Evolutionary conservation across 768 basidiomycete species (phyloP).

Genomic region (Mycena rebaudengoi): DNA sequence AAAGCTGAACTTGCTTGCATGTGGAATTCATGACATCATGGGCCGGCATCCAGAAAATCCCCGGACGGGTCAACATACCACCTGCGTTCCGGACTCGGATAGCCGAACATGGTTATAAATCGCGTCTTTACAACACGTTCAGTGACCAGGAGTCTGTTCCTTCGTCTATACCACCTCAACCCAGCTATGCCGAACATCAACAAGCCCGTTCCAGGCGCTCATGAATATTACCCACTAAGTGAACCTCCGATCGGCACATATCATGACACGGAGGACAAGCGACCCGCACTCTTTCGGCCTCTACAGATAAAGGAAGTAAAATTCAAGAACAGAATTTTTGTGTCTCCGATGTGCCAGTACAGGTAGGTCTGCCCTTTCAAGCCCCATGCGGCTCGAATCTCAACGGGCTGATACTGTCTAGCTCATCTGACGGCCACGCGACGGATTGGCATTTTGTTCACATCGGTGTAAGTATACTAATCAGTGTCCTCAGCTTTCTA

Average conservation of each 20-base stretch:
- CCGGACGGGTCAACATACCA: too few species aligned
- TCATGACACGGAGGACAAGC: conserved; percentile 53
- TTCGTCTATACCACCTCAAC: too few species aligned
- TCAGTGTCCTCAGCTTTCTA: background rate
- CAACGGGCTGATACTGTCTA: background rate
- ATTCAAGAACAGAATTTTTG: conserved; percentile 82
- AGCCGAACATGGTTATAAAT: too few species aligned
- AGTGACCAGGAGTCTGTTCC: too few species aligned
- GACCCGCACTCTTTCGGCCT: conserved; percentile 72
- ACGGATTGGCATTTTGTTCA: conserved; percentile 90
- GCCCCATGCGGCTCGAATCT: too few species aligned
- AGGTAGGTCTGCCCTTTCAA: conserved; percentile 48
- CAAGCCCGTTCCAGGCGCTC: conserved; percentile 54
- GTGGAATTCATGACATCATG: background rate
- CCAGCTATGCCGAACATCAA: conserved; percentile 46
- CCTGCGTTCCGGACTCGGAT: too few species aligned
- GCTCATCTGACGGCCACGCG: conserved; percentile 61
- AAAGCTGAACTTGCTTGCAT: background rate
- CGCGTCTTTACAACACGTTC: too few species aligned
- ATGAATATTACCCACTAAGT: conserved; percentile 68
- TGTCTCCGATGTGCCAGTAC: conserved; percentile 87
- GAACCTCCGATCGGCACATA: conserved; percentile 61
- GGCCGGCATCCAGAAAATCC: too few species aligned
- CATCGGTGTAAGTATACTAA: conserved; percentile 58
- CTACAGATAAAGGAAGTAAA: conserved; percentile 64